A percentile compares a stretch with the other conserved stretches of the same genome.
Evolutionary conservation across 1,139 yeast genomes (phyloP).

Genomic region (Sugiyamaella xylanicola): DNA sequence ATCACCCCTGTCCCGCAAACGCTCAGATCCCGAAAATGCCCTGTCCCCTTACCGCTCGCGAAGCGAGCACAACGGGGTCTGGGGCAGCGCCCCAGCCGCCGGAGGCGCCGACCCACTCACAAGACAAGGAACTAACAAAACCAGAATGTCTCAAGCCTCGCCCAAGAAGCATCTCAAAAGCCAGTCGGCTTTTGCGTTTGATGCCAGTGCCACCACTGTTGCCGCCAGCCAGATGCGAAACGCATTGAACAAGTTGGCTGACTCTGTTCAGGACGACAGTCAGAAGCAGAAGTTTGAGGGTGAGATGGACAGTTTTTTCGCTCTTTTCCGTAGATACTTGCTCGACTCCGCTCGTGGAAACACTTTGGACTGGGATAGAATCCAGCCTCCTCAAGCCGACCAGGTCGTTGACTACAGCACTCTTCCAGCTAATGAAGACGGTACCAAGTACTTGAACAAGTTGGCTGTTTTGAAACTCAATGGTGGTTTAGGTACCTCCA

Average conservation of each 20-base stretch:
- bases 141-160: slow-evolving; percentile 13
- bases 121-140: slow-evolving; percentile 2
- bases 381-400: slow-evolving; percentile 81
- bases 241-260: slow-evolving; percentile 86
- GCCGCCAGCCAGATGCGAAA: slow-evolving; percentile 99
- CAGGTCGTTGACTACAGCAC: slow-evolving; percentile 81
- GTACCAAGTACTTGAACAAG: slow-evolving; percentile 63
- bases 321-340: slow-evolving; percentile 88
- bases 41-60: not conserved
- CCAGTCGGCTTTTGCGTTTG: slow-evolving; percentile 59
- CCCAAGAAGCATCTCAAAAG: slow-evolving; percentile 25
- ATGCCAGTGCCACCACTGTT: slow-evolving; percentile 90
- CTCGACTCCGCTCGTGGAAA: slow-evolving; percentile 85
- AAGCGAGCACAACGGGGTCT: slow-evolving; percentile 3
- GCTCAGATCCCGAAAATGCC: not conserved
- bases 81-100: slow-evolving; percentile 4
- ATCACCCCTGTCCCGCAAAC: no score
- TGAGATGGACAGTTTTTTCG: slow-evolving; percentile 94
- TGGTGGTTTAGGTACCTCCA: slow-evolving; percentile 98
- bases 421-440: slow-evolving; percentile 42
- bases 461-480: slow-evolving; percentile 93
- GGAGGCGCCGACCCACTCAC: not conserved
- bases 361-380: slow-evolving; percentile 91
- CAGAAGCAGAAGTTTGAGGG: slow-evolving; percentile 69
- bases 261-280: slow-evolving; percentile 63